Base-by-base conservation (phyloP, 208 protist species). In the Trypanosoma cruzi region DNA sequence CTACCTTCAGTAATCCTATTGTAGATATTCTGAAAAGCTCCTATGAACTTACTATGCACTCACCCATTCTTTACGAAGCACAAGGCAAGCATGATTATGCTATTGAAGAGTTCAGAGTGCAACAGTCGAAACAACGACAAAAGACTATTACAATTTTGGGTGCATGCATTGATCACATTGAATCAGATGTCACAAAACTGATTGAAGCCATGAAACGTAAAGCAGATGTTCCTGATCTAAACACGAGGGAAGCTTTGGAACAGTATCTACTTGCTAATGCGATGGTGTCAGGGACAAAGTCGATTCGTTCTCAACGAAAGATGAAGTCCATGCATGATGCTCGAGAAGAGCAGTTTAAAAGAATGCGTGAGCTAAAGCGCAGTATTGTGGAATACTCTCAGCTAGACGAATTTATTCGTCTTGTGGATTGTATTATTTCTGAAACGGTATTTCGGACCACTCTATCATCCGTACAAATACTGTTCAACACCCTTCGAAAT, bases 251-350 rank as follows among this genome's bases (percentile, higher is more conserved):
- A 40, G 91, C 91, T 2, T 83, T 98, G 11, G 90, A 97, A 60
- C 92, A 97, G 65, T 97, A 97, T 69, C 60, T 98, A 31, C 89
- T 94, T 26, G 86, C 90, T 0, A 94, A 92, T 65, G 85, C 87
- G 14, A 73, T 88, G 31, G 81, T 75, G 8, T 71, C 72, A 54
- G 83, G 78, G 31, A 77, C 80, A 16, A 70, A 79, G 18, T 83
- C 83, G 29, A 31, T 68, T n/a, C 79, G 81, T 22, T 74, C 71
- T 20, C 77, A 88, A 60, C 71, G 84, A 61, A 94, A 95, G 69
- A 86, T 83, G 31, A 97, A 97, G 55, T 97, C 92, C 1, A 98
- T 98, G 96, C 82, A 94, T 18, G 90, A 97, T n/a, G 86, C 90
- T 11, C 83, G 88, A 32, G 66, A 86, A 31, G 96, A 98, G 68